Percentiles rank a stretch among this genome's conserved stretches.
phyloP scores from a whole-genome alignment of 352 stramenopile genomes.

The Aphanomyces astaci region DNA sequence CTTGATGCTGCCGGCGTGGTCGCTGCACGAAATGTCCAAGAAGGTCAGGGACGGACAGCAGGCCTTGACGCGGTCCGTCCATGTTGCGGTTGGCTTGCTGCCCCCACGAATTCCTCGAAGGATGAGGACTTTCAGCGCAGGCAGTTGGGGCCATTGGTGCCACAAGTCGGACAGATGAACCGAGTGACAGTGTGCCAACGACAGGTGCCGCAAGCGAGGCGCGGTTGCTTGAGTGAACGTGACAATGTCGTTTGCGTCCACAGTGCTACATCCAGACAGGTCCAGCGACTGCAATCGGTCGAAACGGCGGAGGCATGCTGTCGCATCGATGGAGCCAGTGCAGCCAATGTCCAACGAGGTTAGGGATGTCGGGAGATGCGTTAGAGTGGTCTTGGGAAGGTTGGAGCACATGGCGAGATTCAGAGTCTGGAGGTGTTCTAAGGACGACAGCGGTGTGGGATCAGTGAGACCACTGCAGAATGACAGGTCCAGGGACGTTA shows the following conservation, averaged over 20 bases:
- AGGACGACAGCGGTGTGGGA: neutral
- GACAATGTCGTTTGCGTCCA: neutral
- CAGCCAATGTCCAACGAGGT: neutral
- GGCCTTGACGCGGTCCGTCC: neutral
- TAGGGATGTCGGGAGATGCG: neutral
- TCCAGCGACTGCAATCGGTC: neutral
- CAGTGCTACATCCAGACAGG: neutral
- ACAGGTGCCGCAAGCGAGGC: neutral
- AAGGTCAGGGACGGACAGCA: neutral
- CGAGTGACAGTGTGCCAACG: neutral
- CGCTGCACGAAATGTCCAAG: constrained; percentile 20
- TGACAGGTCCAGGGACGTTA: constrained; percentile 7
- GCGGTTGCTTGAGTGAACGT: neutral
- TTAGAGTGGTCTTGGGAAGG: neutral
- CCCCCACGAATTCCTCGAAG: neutral
- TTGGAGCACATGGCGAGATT: neutral
- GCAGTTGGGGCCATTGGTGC: neutral
- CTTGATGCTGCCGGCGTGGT: neutral
- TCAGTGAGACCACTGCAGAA: constrained; percentile 13
- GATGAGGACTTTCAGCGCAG: neutral
- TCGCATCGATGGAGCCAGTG: neutral
- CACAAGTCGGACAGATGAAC: neutral
- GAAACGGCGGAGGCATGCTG: neutral
- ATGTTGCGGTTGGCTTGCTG: no score
- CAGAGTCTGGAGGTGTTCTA: no score